Evolutionary conservation across 352 stramenopile genomes (phyloP), one percentile per base, ranked within the genome.

Genomic region (Elongisporangium undulatum): DNA sequence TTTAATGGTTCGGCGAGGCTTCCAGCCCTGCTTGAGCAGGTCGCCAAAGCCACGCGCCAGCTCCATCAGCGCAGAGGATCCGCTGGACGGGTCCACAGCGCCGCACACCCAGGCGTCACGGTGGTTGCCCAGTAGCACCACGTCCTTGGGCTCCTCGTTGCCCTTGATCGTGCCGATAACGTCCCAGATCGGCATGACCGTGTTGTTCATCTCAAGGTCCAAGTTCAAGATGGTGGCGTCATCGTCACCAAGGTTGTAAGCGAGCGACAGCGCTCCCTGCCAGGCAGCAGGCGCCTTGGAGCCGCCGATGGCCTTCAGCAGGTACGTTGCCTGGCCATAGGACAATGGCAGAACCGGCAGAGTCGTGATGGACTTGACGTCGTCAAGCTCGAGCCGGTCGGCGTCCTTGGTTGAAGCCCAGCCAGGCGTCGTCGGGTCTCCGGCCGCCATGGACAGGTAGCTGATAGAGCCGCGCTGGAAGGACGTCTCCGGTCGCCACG

Each of bases 51-150:
- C 70, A 15, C 76, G 82, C 19, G 88, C 91, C 20, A 97, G 79
- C 71, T 97, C 91, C 2, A 97, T 59, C 67, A 97, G 70, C 2
- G 74, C 66, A 4, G 86, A 72, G 8, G 89, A 96, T 9, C 74
- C 91, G 21, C 74, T 91, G 21, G 90, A 92, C 12, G 91, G 91
- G 62, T 96, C 87, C 16, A 81, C 73, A 1, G 85, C 85, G 9
- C 85, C 87, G 52, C 85, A 94, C 3, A 97, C 86, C 91, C 91
- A 97, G 5, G 89, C 90, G 64, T 97, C 91, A 21, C 91, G 83
- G 63, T 97, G 91, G 67, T 97, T 97, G 38, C 89, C 87, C 34
- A 97, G 74, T n/a, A 97, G 29, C 15, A 97, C 78, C 21, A 83
- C 79, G 54, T 89, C 69, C 10, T 94, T 85, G 3, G 85, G 71